Conservation (phyloP, 345 rosid species). For the Arabis alpina region DNA sequence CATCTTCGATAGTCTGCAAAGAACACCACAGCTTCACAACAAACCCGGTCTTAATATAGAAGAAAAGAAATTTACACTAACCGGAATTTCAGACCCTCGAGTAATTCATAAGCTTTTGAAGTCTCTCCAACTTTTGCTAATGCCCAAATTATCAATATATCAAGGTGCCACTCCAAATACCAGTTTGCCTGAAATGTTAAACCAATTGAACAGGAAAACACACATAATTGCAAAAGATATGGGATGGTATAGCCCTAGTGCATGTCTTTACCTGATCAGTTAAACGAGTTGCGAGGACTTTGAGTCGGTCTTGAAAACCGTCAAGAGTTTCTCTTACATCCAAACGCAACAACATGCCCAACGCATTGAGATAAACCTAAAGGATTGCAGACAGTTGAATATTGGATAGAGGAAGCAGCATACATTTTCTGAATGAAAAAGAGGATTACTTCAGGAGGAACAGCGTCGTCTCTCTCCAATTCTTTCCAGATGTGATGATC, state of each 20-base stretch:
- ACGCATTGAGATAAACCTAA: slow-evolving; percentile 80
- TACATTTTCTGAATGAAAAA: not conserved
- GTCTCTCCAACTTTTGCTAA: slow-evolving; percentile 63
- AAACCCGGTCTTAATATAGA: slow-evolving; percentile 4
- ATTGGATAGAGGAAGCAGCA: slow-evolving; percentile 13
- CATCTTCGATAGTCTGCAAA: slow-evolving; percentile 64
- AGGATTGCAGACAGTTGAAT: slow-evolving; percentile 32
- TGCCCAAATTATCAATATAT: slow-evolving; percentile 83
- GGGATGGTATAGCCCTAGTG: not conserved
- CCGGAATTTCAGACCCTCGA: slow-evolving; percentile 72
- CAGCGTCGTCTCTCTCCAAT: slow-evolving; percentile 61
- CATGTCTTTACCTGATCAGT: slow-evolving; percentile 57
- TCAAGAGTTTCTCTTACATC: slow-evolving; percentile 59
- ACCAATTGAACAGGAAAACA: not conserved
- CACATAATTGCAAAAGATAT: not conserved
- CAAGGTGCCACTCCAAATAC: slow-evolving; percentile 82
- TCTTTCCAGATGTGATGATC: slow-evolving; percentile 81
- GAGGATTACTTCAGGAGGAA: slow-evolving; percentile 55
- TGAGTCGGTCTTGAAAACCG: slow-evolving; percentile 57
- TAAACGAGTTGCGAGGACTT: slow-evolving; percentile 51
- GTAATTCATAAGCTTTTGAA: slow-evolving; percentile 72
- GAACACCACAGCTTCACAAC: slow-evolving; percentile 29
- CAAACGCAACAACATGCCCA: slow-evolving; percentile 73
- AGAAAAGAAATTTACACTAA: slow-evolving; percentile 38
- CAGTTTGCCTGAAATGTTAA: slow-evolving; percentile 58